phyloP scores from a whole-genome alignment of 805 yeast genomes.

The Torulaspora franciscae region DNA sequence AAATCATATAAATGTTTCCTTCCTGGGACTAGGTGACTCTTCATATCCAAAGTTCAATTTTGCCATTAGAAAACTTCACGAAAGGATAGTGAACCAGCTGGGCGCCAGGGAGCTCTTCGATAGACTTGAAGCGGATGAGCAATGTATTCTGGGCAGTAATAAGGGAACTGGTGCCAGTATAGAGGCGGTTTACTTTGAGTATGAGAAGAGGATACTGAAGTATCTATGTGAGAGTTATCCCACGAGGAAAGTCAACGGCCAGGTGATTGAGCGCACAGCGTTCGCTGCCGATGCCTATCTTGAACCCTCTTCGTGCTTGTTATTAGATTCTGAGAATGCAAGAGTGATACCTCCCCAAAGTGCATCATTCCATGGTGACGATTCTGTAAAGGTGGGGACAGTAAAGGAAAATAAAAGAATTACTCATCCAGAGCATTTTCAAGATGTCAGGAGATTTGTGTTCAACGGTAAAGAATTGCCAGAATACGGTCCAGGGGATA shows the following conservation, averaged over 20 bases:
- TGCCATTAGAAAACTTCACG: slow-evolving; percentile 81
- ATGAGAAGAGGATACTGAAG: slow-evolving; percentile 51
- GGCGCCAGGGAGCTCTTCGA: slow-evolving; percentile 71
- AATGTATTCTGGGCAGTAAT: slow-evolving; percentile 58
- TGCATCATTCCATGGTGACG: slow-evolving; percentile 20
- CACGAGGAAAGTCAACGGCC: slow-evolving; percentile 26
- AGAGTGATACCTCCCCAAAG: background rate
- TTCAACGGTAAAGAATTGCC: slow-evolving; percentile 37
- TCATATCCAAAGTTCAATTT: slow-evolving; percentile 84
- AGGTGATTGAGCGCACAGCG: slow-evolving; percentile 18
- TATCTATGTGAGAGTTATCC: slow-evolving; percentile 37
- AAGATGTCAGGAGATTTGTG: slow-evolving; percentile 71
- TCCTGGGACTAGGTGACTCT: slow-evolving; percentile 92
- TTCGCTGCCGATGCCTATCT: slow-evolving; percentile 25
- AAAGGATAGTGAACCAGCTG: slow-evolving; percentile 62
- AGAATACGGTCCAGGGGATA: slow-evolving; percentile 70
- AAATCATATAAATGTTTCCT: slow-evolving; percentile 56
- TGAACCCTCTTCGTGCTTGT: slow-evolving; percentile 29
- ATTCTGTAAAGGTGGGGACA: slow-evolving; percentile 37
- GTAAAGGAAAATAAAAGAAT: slow-evolving; percentile 53
- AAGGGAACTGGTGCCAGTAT: slow-evolving; percentile 39
- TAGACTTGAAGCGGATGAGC: slow-evolving; percentile 88
- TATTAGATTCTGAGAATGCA: background rate
- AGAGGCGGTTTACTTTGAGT: slow-evolving; percentile 72
- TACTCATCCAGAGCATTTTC: slow-evolving; percentile 73